Base-by-base conservation (phyloP, 768 basidiomycete genomes). In the Amanita muscaria region DNA sequence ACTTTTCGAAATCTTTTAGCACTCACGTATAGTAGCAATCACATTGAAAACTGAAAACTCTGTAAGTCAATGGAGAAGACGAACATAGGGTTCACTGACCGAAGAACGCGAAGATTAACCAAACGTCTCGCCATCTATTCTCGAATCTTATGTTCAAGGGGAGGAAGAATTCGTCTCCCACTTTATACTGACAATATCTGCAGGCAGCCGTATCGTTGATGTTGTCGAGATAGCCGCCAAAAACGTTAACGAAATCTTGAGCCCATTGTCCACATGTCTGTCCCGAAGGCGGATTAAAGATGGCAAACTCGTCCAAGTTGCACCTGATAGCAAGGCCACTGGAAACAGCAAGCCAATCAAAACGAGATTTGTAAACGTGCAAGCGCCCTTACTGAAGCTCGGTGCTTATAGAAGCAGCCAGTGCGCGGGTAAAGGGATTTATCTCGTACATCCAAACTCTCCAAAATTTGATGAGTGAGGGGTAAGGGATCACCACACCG, bases 151-250 rank as follows among this genome's bases (percentile, higher is more conserved):
- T 85, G 50, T 84, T 84, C 33, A 89, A 61, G 0, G 82, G 82
- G 9, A 59, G 53, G 57, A 69, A 84, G 64, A 82, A 89, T 50
- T 88, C 64, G 51, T 88, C 82, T 1, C 86, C 85, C 18, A 74
- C 62, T 55, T 51, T 43, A 56, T 74, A 88, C 53, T 78, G 74
- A 54, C 90, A 92, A 59, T 88, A 92, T 12, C 73, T 70, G 59
- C 91, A 93, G 5, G 61, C 56, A 1, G 58, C 43, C 0, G 77
- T 81, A 9, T 73, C 85, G 44, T 70, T 65, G 0, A 73, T 69
- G 52, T 91, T 80, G 45, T 79, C 70, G 12, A 93, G 63, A 60
- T 91, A 91, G 0, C 90, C 90, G 0, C 85, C 84, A 39, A 74
- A 70, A 0, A 55, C 59, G 1, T 49, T 49, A 10, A 83, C 74